Conservation (phyloP, 495 filamentous ascomycete species). For the Parmelia sp. region DNA sequence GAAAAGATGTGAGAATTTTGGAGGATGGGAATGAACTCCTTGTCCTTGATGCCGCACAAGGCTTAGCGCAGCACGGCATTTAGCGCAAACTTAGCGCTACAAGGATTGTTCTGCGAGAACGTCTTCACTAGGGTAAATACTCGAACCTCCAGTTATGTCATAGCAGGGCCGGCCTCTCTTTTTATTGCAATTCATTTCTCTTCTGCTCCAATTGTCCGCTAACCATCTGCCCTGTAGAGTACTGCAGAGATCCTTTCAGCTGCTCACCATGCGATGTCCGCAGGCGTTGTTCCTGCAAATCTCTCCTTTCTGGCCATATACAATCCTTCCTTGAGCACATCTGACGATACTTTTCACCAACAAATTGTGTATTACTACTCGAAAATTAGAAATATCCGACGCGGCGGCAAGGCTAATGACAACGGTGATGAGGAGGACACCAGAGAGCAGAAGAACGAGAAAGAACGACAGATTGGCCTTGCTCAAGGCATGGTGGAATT, state of each 20-base stretch:
- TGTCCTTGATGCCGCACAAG: not conserved
- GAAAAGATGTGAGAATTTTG: not conserved
- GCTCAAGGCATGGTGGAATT: conserved; percentile 97
- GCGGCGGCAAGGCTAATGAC: conserved; percentile 25
- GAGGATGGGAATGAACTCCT: not conserved
- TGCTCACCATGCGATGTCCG: conserved; percentile 29
- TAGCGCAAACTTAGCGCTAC: not conserved
- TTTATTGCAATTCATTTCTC: not conserved
- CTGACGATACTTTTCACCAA: conserved; percentile 79
- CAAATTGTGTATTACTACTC: conserved; percentile 93
- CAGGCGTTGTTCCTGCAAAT: conserved; percentile 59
- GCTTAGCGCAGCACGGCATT: not conserved
- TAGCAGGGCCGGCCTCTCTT: not conserved
- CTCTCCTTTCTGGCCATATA: conserved; percentile 88
- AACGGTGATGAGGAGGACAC: conserved; percentile 38
- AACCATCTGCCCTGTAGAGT: too few species aligned
- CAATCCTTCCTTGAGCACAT: conserved; percentile 81
- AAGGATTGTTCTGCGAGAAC: not conserved
- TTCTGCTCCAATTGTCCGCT: too few species aligned
- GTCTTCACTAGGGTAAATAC: not conserved
- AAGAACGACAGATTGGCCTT: conserved; percentile 85
- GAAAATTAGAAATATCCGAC: conserved; percentile 30
- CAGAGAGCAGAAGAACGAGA: conserved; percentile 68
- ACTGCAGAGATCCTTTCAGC: not conserved
- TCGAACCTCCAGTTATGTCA: not conserved